Evolutionary conservation across 1,284 basidiomycete genomes (phyloP).

Genomic region (Fistulina hepatica): DNA sequence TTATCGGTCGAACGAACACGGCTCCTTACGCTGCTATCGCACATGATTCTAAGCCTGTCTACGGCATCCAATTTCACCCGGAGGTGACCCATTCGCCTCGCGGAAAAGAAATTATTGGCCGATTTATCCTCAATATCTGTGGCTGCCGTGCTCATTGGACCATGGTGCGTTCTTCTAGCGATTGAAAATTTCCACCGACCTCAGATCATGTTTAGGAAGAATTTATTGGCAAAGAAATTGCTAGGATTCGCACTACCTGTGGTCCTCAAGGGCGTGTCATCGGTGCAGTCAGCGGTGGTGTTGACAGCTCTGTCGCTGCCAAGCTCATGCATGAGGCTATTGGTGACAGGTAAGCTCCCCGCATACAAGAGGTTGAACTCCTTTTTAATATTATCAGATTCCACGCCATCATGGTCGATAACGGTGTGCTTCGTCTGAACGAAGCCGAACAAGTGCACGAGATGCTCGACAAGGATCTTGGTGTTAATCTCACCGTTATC

Average conservation of each 20-base stretch:
- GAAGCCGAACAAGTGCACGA: conserved; percentile 92
- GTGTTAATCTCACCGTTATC: conserved; percentile 93
- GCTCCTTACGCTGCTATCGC: conserved; percentile 94
- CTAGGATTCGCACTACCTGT: conserved; percentile 90
- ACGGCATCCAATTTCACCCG: conserved; percentile 98
- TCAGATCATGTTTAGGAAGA: conserved; percentile 53
- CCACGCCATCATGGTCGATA: conserved; percentile 99
- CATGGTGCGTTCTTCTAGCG: conserved; percentile 52
- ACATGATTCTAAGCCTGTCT: conserved; percentile 84
- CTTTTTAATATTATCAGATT: conserved; percentile 46
- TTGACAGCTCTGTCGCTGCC: conserved; percentile 96
- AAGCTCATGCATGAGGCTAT: conserved; percentile 99
- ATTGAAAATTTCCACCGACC: conserved; percentile 5
- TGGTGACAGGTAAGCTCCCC: conserved; percentile 71
- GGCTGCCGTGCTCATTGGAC: conserved; percentile 83
- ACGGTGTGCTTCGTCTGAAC: conserved; percentile 89
- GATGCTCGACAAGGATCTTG: conserved; percentile 90
- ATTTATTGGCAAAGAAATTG: conserved; percentile 97
- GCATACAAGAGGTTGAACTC: conserved; percentile 2
- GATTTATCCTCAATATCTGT: conserved; percentile 84
- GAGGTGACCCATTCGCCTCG: conserved; percentile 94
- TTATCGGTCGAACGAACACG: conserved; percentile 79
- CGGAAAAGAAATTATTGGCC: conserved; percentile 85
- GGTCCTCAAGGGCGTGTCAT: conserved; percentile 94
- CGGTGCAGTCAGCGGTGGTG: conserved; percentile 95